Percentiles rank a stretch among this genome's conserved stretches.
phyloP scores from a whole-genome alignment of 495 filamentous ascomycete species.

The Talaromyces thailandensis region DNA sequence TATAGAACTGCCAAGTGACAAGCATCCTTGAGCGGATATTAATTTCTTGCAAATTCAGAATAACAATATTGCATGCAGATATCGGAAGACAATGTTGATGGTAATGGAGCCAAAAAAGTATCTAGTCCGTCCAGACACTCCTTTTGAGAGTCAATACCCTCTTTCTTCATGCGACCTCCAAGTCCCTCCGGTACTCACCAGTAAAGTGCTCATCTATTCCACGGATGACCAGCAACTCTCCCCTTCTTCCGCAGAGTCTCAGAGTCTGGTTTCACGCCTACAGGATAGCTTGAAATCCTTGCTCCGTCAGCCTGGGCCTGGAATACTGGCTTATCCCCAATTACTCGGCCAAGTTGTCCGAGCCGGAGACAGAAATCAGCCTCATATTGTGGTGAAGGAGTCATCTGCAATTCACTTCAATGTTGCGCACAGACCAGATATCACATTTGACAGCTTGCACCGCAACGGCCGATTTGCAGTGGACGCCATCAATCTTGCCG shows the following conservation, averaged over 20 bases:
- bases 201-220: neutral
- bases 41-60: neutral
- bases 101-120: neutral
- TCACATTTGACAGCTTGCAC: neutral
- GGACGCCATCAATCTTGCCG: neutral
- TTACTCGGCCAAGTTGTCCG: neutral
- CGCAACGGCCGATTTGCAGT: neutral
- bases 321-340: neutral
- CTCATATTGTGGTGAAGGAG: neutral
- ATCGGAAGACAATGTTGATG: neutral
- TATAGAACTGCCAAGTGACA: neutral
- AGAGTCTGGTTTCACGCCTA: neutral
- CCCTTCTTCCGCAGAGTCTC: neutral
- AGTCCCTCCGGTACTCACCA: neutral
- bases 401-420: neutral
- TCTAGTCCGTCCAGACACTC: neutral
- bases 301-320: neutral
- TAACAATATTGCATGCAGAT: neutral
- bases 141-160: neutral
- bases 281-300: neutral
- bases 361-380: neutral
- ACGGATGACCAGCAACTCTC: neutral
- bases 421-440: neutral
- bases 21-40: neutral
- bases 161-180: neutral